Percentiles rank a stretch among this genome's conserved stretches.
These are phyloP conservation scores for Sphaerulina musiva DNA, from an alignment of 2,329 filamentous ascomycete genomes.

Conservation along the genomic window DNA sequence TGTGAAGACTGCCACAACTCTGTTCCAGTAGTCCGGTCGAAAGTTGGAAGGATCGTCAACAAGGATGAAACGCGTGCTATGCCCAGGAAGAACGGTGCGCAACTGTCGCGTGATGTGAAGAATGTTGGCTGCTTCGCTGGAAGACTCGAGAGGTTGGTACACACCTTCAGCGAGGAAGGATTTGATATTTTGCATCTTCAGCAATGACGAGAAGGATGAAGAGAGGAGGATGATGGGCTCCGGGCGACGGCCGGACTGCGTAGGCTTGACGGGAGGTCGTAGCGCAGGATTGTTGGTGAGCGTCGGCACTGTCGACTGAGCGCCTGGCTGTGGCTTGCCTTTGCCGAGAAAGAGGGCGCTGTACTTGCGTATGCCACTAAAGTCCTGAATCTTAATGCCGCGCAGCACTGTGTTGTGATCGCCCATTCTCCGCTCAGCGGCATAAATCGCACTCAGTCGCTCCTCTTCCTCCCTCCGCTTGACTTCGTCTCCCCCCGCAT, in stretches of 20 bases:
- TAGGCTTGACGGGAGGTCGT: constrained; percentile 32
- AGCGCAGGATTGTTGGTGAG: constrained; percentile 38
- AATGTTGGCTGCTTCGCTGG: constrained; percentile 62
- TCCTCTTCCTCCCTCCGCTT: constrained; percentile 66
- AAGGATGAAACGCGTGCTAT: constrained; percentile 85
- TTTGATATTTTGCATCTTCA: constrained; percentile 93
- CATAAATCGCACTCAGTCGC: constrained; percentile 79
- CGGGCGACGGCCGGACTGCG: constrained; percentile 42
- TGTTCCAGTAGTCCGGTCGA: constrained; percentile 95
- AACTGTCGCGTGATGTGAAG: constrained; percentile 76
- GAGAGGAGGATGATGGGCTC: constrained; percentile 96
- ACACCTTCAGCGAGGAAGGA: constrained; percentile 81
- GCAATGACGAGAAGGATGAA: constrained; percentile 85
- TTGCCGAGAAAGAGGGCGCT: constrained; percentile 30
- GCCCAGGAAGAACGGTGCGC: constrained; percentile 60
- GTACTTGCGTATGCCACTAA: constrained; percentile 78
- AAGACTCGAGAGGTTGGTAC: constrained; percentile 65
- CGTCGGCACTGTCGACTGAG: constrained; percentile 37
- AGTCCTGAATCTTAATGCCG: constrained; percentile 85
- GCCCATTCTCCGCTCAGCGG: constrained; percentile 82
- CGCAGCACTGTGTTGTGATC: constrained; percentile 83
- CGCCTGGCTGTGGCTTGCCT: constrained; percentile 49
- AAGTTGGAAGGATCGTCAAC: constrained; percentile 91
- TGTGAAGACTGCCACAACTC: constrained; percentile 92
- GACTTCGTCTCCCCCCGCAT: constrained; percentile 36